Base-by-base conservation (phyloP, 2,329 filamentous ascomycete genomes). In the Trichoderma sp. region DNA sequence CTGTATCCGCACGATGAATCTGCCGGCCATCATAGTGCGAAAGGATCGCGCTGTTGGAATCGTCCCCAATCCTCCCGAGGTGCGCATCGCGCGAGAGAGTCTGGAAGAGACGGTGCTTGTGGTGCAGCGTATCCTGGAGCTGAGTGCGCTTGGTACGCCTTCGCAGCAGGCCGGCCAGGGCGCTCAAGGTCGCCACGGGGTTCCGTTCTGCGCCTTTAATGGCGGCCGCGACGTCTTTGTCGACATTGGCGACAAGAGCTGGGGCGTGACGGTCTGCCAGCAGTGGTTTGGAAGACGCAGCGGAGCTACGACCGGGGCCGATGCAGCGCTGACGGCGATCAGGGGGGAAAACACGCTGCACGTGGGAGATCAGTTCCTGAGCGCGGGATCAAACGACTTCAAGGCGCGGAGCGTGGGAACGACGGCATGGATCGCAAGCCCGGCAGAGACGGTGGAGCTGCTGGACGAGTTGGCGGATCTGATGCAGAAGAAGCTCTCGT, bases 141-240 rank as follows among this genome's bases (percentile, higher is more conserved):
- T 93, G 1, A 90, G 90, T 34, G 90, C 90, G 76, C 83, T 69
- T 71, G 76, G 77, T 12, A 71, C 72, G 17, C 70, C 72, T 21
- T 70, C 74, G 17, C 75, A 72, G 24, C 72, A 73, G 1, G 69
- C 70, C 7, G 73, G 70, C 12, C 56, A 51, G 28, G 54, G 51
- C 39, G 5, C 41, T 3, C 64, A 64, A 34, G 60, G 51, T 7
- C 68, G 26, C 55, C 63, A 69, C 50, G 71, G 69, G 74, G 80
- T 99, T 39, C 95, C 95, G 0, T 99, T 98, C 74, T 99, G 95
- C 75, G 95, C 95, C 24, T 99, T 99, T 82, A 99, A 99, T 76
- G 95, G 94, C 62, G 95, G 95, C 12, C 94, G 95, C 68, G 95
- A 99, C 76, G 93, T 98, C 48, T 99, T 99, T 78, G 93, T 99